Base-by-base conservation (phyloP, 208 protist species). In the Tritrichomonas musculus region DNA sequence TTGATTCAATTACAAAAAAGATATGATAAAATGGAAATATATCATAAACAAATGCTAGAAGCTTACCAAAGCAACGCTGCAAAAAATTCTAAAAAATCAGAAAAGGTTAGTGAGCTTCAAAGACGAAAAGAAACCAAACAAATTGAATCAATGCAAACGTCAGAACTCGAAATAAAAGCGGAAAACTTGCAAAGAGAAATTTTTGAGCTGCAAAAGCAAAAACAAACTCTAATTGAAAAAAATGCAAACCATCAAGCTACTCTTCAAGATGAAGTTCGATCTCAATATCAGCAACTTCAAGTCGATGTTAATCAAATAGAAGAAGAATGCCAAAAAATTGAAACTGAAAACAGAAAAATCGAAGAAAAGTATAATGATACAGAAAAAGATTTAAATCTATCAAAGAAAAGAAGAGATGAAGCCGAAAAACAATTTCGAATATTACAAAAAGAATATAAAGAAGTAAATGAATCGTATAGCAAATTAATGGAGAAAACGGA, bases 391-490 rank as follows among this genome's bases (percentile, higher is more conserved):
- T 25, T 11, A 33, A 33, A 49, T 33, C 17, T 53, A 33, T 11
- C 73, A 33, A 44, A 8, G 11, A 20, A 33, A 53, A 84, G 53
- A n/a, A 84, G 73, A 53, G 36, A 13, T 39, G 17, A 84, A 30
- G 36, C 44, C 1, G 41, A 84, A 14, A 53, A 4, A 13, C 25
- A 84, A 53, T 53, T 84, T 53, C 3, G 53, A 22, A 53, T 3
- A 53, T 9, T 84, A 4, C 36, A 84, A n/a, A n/a, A 84, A 22
- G 73, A 84, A 53, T 84, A 84, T n/a, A 84, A 84, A n/a, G 36
- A 49, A 53, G 33, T n/a, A 33, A 20, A 17, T 39, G 36, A 33
- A 33, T n/a, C 8, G 8, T 84, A 33, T n/a, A 27, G 25, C 13
- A 8, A 49, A 33, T n/a, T 53, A 3, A n/a, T 53, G 20, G 73